These are phyloP conservation scores for Penicillium atrosanguineum DNA, from an alignment of 495 filamentous ascomycete genomes.

Conservation along the genomic window DNA sequence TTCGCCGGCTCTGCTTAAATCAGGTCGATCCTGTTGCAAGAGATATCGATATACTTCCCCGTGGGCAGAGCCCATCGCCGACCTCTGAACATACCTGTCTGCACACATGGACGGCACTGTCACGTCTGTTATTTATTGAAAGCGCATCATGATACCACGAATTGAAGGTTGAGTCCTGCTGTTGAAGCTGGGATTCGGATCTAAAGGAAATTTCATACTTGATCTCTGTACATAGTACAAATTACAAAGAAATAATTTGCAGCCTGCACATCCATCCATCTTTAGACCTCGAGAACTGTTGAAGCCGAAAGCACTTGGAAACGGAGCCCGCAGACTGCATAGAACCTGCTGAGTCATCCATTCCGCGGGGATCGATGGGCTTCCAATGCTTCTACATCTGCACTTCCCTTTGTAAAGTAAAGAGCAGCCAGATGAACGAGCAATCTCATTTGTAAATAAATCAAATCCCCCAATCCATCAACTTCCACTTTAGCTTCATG, in stretches of 20 bases:
- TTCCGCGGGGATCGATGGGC: slow-evolving; percentile 38
- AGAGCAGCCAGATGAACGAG: background rate
- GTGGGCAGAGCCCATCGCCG: background rate
- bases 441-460: background rate
- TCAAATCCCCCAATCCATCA: background rate
- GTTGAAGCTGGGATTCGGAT: slow-evolving; percentile 19
- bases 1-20: slow-evolving; percentile 28
- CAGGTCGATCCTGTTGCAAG: background rate
- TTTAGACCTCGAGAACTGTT: background rate
- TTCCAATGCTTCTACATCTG: slow-evolving; percentile 25
- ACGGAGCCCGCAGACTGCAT: background rate
- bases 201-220: slow-evolving; percentile 17
- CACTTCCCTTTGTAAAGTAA: background rate
- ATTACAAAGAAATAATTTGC: slow-evolving; percentile 10
- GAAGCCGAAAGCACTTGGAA: background rate
- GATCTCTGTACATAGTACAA: slow-evolving; percentile 13
- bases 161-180: slow-evolving; percentile 23
- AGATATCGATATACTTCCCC: background rate
- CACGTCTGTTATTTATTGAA: slow-evolving; percentile 12
- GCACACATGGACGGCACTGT: background rate
- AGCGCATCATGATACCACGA: slow-evolving; percentile 44
- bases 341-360: slow-evolving; percentile 28
- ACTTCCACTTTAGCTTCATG: background rate
- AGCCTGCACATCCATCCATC: slow-evolving; percentile 3
- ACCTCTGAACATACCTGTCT: background rate